Evolutionary conservation across 306 rosid species (phyloP).

Genomic region (Macrotyloma uniflorum): DNA sequence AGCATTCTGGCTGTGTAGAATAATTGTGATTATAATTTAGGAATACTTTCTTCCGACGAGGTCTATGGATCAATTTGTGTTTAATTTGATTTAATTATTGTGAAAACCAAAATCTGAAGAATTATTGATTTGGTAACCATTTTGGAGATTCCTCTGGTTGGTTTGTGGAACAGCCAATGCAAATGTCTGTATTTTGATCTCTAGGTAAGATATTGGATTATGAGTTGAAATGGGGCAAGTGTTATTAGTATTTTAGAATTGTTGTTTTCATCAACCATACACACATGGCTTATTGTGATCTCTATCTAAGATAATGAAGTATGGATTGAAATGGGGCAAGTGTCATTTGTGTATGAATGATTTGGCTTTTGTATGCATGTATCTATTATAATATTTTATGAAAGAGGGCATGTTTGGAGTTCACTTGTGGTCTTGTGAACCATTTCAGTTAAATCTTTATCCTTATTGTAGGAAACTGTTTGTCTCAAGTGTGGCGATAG

Average conservation of each 20-base stretch:
- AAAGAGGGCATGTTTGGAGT: constrained; percentile 1
- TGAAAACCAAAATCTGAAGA: neutral
- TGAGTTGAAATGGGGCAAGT: neutral
- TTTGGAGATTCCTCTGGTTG: neutral
- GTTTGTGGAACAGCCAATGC: neutral
- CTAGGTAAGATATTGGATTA: neutral
- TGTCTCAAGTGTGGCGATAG: constrained; percentile 47
- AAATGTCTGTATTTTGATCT: constrained; percentile 3
- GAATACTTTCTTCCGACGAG: neutral
- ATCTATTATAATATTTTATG: neutral
- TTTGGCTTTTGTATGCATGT: constrained; percentile 4
- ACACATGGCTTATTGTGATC: too few species aligned
- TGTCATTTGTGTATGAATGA: too few species aligned
- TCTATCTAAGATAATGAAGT: too few species aligned
- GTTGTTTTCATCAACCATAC: neutral
- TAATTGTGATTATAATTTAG: neutral
- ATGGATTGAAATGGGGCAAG: too few species aligned
- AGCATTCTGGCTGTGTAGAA: neutral
- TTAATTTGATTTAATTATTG: constrained; percentile 6
- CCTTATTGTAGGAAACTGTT: constrained; percentile 42
- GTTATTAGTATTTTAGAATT: neutral
- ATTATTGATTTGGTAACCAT: constrained; percentile 4
- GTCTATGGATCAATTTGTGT: neutral
- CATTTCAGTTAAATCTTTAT: neutral
- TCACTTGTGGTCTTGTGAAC: neutral